Percentiles rank a stretch among this genome's conserved stretches.
Conservation (phyloP, 352 stramenopile species). For the Phytophthora tentaculata region DNA sequence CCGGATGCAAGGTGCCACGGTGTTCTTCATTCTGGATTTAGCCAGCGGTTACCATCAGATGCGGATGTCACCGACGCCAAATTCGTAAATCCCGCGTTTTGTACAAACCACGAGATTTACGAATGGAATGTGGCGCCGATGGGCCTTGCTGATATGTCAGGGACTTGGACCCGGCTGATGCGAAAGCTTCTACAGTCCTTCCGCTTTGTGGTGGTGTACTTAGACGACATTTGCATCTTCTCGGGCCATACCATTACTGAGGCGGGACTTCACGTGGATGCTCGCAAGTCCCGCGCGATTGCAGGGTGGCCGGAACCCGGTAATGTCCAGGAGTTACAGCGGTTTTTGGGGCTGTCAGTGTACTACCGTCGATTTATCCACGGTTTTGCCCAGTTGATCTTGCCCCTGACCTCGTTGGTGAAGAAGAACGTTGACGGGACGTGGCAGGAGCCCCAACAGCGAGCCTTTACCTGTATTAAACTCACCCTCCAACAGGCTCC, state of each 20-base stretch:
- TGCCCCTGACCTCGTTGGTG: conserved; percentile 18
- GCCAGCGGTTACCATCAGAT: conserved; percentile 41
- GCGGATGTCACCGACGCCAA: neutral
- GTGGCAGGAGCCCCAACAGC: neutral
- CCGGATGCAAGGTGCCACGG: neutral
- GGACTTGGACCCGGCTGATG: conserved; percentile 32
- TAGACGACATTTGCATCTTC: conserved; percentile 45
- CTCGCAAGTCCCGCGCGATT: conserved; percentile 30
- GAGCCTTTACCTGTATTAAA: conserved; percentile 24
- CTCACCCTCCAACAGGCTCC: conserved; percentile 31
- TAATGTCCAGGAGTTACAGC: conserved; percentile 23
- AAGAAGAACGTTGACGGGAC: conserved; percentile 5
- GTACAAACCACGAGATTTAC: conserved; percentile 40
- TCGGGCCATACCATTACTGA: conserved; percentile 30
- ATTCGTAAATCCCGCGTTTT: too few species aligned
- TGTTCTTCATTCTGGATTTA: conserved; percentile 29
- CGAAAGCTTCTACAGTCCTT: neutral
- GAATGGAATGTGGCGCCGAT: conserved; percentile 47
- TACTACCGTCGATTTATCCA: conserved; percentile 37
- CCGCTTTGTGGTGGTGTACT: conserved; percentile 34
- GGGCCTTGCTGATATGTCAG: conserved; percentile 34
- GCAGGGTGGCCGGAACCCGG: conserved; percentile 7
- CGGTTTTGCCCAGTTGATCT: conserved; percentile 19
- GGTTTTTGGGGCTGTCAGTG: conserved; percentile 26
- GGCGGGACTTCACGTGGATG: conserved; percentile 23